phyloP scores from a whole-genome alignment of 306 rosid species.

The Prunus armeniaca region DNA sequence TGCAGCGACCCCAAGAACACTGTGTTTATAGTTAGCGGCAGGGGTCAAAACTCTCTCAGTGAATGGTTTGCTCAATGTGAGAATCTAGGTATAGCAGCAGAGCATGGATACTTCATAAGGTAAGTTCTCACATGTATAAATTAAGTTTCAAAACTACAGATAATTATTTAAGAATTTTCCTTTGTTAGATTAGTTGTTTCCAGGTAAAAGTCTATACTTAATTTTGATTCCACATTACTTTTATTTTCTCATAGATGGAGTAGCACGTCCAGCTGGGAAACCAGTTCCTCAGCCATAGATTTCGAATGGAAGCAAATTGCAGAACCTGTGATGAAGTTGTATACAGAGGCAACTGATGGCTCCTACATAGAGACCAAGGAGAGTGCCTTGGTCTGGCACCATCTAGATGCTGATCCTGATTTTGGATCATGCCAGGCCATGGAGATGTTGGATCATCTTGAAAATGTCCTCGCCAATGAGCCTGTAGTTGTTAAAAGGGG shows the following conservation, averaged over 20 bases:
- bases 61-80: constrained; percentile 73
- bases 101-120: constrained; percentile 86
- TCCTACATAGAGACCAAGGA: constrained; percentile 70
- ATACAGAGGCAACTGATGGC: constrained; percentile 63
- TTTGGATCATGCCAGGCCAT: constrained; percentile 68
- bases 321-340: constrained; percentile 62
- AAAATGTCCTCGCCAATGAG: constrained; percentile 59
- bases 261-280: constrained; percentile 58
- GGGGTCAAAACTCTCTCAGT: constrained; percentile 55
- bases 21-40: constrained; percentile 82
- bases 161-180: too few species aligned
- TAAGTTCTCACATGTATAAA: constrained; percentile 17
- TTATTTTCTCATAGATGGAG: constrained; percentile 58
- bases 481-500: constrained; percentile 62
- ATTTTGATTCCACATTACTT: constrained; percentile 9
- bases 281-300: constrained; percentile 22
- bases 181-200: neutral
- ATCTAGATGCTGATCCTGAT: constrained; percentile 50
- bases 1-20: constrained; percentile 70
- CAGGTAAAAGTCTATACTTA: constrained; percentile 4
- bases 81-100: constrained; percentile 89
- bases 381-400: constrained; percentile 76
- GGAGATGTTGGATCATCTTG: constrained; percentile 67
- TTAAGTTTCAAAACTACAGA: neutral
- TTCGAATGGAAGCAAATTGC: constrained; percentile 57